Percentiles rank a stretch among this genome's conserved stretches.
phyloP scores from a whole-genome alignment of 139 green algal species.

The Klebsormidium nitens region DNA sequence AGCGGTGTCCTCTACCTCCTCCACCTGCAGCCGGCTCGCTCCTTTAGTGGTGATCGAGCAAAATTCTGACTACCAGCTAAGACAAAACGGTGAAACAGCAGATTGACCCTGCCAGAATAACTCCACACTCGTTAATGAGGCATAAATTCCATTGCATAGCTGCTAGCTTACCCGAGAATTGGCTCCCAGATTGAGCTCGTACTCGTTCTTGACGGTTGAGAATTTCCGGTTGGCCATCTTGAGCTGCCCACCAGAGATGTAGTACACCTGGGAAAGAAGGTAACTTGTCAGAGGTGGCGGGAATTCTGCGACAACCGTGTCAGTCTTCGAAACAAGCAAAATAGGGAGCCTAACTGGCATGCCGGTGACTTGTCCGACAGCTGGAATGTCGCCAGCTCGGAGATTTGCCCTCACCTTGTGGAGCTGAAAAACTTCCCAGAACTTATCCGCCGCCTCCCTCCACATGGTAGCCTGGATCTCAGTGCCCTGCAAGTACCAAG shows the following conservation, averaged over 20 bases:
- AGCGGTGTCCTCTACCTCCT: conserved; percentile 21
- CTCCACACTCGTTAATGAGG: too few relatives aligned
- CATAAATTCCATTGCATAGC: too few relatives aligned
- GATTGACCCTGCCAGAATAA: too few relatives aligned
- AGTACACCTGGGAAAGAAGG: conserved; percentile 26
- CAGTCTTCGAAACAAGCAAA: background rate
- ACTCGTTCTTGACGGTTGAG: conserved; percentile 75
- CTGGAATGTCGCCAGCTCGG: background rate
- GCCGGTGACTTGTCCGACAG: background rate
- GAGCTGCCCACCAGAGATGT: conserved; percentile 73
- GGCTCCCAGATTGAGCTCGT: conserved; percentile 82
- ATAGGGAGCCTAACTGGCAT: background rate
- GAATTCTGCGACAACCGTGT: conserved; percentile 6
- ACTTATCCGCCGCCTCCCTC: conserved; percentile 50
- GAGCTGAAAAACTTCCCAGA: conserved; percentile 21
- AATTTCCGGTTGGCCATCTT: conserved; percentile 53
- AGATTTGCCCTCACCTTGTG: conserved; percentile 14
- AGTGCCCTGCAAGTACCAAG: too few relatives aligned
- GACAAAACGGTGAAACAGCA: too few relatives aligned
- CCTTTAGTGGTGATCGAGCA: background rate
- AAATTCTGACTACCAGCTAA: too few relatives aligned
- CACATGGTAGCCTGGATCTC: conserved; percentile 76
- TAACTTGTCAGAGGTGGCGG: conserved; percentile 52
- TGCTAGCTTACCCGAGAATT: too few relatives aligned
- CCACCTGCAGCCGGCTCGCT: too few relatives aligned